Evolutionary conservation across 1,284 basidiomycete species (phyloP), one percentile per base, ranked within the genome.

Genomic region (Schizopora paradoxa): DNA sequence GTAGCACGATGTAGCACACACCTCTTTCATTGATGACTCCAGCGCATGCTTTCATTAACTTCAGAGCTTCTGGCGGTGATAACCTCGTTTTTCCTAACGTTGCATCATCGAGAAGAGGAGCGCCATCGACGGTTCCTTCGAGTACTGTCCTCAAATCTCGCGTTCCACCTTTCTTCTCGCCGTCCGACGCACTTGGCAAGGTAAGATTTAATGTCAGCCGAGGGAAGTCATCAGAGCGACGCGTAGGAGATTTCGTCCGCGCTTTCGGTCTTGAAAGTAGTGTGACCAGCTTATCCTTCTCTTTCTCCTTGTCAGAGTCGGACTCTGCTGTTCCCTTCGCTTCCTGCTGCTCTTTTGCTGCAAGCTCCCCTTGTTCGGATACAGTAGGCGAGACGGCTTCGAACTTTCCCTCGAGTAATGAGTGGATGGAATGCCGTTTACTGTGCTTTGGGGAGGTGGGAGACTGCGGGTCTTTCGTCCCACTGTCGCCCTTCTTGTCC

Each of bases 371-470:
- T n/a, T n/a, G n/a, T 3, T 77, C 75, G 2, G 77, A 77, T 4
- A 72, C 60, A 33, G 63, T 69, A 1, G 78, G 74, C 2, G 77
- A 77, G 16, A 86, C 70, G 5, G 75, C 74, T 61, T 86, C 84
- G 58, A 82, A 86, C 61, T 80, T 84, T 51, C 82, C 83, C 47
- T 81, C 83, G 4, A 86, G 70, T 46, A 84, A 64, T 11, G 77
- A 73, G 23, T 66, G 60, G 45, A 66, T 66, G 7, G 69, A 69
- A 43, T 64, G 55, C 47, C 68, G 66, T 51, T 67, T 63, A 53
- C 53, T 52, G 22, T 45, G 40, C 41, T 40, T 41, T n/a, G 29
- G 47, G 45, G 57, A 48, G 33, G 58, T 59, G 50, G 65, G 53
- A n/a, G 27, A 40, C 18, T 57, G 56, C 51, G 50, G 45, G 38